phyloP scores from a whole-genome alignment of 2,329 filamentous ascomycete genomes.

The Pseudocercospora crystallina region DNA sequence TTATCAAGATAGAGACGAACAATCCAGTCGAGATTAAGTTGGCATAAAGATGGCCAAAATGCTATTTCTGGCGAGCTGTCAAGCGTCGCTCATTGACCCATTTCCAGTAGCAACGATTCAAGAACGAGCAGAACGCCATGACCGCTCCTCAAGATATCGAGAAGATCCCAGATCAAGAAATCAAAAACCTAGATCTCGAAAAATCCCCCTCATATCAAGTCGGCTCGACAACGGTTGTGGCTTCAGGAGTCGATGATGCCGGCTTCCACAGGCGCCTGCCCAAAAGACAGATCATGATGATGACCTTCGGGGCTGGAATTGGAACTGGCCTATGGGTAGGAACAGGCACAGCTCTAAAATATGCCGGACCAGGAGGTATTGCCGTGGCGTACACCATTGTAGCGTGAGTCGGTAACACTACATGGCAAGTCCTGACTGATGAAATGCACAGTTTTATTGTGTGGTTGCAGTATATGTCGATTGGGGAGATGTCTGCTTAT shows the following conservation, averaged over 20 bases:
- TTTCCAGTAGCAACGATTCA: too few relatives aligned
- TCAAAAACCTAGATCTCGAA: slow-evolving; percentile 9
- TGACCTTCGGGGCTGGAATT: slow-evolving; percentile 40
- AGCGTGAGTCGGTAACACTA: not conserved
- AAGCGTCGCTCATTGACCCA: too few relatives aligned
- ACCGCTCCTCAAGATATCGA: not conserved
- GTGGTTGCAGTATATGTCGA: slow-evolving; percentile 36
- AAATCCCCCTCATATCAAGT: slow-evolving; percentile 4
- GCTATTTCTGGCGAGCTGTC: too few relatives aligned
- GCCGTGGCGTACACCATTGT: slow-evolving; percentile 36
- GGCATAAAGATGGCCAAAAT: too few relatives aligned
- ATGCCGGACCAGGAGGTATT: slow-evolving; percentile 36
- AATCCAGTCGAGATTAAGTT: too few relatives aligned
- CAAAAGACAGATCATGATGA: slow-evolving; percentile 40
- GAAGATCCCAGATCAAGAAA: not conserved
- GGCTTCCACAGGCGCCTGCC: slow-evolving; percentile 36
- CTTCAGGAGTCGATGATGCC: slow-evolving; percentile 22
- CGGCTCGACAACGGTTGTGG: slow-evolving; percentile 9
- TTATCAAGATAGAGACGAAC: too few relatives aligned
- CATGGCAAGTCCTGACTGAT: not conserved
- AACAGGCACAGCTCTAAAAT: slow-evolving; percentile 37
- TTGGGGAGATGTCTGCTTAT: slow-evolving; percentile 30
- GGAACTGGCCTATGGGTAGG: slow-evolving; percentile 40
- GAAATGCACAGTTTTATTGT: slow-evolving; percentile 27
- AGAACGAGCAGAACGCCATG: too few relatives aligned